Conservation (phyloP, 441 rosid species). For the Aleurites moluccanus region DNA sequence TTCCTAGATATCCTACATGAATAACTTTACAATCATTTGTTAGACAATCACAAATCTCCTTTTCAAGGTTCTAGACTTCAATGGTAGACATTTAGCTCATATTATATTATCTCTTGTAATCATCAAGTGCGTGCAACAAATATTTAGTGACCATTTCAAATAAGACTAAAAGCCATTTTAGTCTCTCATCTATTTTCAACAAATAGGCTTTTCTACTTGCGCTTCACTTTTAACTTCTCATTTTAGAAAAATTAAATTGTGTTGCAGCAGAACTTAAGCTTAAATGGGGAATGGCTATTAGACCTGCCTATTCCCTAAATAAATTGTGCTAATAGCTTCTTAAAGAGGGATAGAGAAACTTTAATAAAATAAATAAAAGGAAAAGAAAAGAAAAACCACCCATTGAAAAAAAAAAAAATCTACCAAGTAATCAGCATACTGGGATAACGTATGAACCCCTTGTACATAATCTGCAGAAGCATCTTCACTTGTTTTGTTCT, state of each 20-base stretch:
- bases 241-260: not conserved
- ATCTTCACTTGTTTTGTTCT: constrained; percentile 95
- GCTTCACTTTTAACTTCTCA: not conserved
- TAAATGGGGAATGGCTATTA: not conserved
- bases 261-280: not conserved
- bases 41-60: not conserved
- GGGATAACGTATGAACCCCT: constrained; percentile 96
- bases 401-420: constrained; percentile 2
- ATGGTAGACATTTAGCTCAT: not conserved
- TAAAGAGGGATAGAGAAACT: not conserved
- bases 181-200: not conserved
- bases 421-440: constrained; percentile 98
- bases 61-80: not conserved
- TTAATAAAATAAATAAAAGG: not conserved
- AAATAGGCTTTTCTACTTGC: not conserved
- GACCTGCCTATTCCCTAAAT: not conserved
- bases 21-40: not conserved
- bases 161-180: constrained; percentile 1
- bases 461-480: constrained; percentile 93
- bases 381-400: not conserved
- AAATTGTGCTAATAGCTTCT: constrained; percentile 2
- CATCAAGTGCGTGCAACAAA: not conserved
- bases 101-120: not conserved
- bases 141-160: not conserved
- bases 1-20: not conserved